Evolutionary conservation across 495 filamentous ascomycete species (phyloP).

Genomic region (Endocarpon pusillum): DNA sequence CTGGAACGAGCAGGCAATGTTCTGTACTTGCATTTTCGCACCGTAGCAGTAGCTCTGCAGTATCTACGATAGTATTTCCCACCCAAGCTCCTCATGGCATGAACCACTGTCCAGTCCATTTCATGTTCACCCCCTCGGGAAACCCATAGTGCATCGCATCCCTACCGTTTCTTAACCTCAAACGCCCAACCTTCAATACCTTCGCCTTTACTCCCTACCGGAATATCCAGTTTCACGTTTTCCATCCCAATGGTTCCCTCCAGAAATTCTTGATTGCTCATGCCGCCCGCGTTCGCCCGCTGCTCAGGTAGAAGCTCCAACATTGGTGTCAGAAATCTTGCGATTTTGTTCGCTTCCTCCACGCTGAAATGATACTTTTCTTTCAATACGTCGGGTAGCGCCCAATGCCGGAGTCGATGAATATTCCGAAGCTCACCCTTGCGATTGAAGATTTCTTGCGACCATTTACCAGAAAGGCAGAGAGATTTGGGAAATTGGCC

Average conservation of each 20-base stretch:
- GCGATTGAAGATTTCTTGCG: constrained; percentile 95
- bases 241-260: constrained; percentile 79
- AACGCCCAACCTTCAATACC: constrained; percentile 92
- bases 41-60: no score
- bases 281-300: constrained; percentile 88
- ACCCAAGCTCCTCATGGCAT: no score
- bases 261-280: constrained; percentile 70
- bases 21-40: no score
- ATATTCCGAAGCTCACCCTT: constrained; percentile 97
- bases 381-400: constrained; percentile 75
- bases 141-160: no score
- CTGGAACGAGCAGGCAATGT: no score
- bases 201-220: constrained; percentile 69
- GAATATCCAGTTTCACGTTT: constrained; percentile 48
- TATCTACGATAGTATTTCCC: no score
- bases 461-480: constrained; percentile 86
- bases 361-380: constrained; percentile 93
- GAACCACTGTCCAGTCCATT: no score
- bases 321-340: constrained; percentile 84
- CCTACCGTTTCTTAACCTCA: constrained; percentile 76
- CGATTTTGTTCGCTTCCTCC: constrained; percentile 59
- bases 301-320: constrained; percentile 73
- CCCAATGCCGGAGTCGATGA: constrained; percentile 92
- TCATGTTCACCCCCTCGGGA: no score
- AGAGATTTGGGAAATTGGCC: constrained; percentile 86